Base-by-base conservation (phyloP, 441 rosid species). In the Caryocar brasiliense region DNA sequence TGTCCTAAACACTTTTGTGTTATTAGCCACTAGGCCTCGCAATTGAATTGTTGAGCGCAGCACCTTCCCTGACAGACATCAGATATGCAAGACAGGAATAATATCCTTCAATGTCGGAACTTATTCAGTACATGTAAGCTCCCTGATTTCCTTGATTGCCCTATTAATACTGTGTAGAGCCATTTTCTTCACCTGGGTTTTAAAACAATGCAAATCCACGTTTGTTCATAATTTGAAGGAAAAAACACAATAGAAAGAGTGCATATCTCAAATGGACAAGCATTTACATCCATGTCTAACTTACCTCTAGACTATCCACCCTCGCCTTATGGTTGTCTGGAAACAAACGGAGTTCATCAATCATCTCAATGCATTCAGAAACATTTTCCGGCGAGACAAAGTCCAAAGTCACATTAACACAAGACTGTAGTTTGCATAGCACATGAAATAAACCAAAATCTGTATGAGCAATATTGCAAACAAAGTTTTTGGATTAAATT, bases 301-400 rank as follows among this genome's bases (percentile, higher is more conserved):
- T 68, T 74, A 88, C 99, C 88, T 93, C 90, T 6, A 82, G 58
- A 54, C 78, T 72, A 49, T 80, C 77, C 47, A 65, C 66, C 75
- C 73, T 82, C 44, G 97, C 78, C 66, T 68, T 75, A 59, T 86
- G 83, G 54, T 67, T 59, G 40, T 65, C 74, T 11, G 95, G 99
- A 60, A 89, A 86, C 41, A 72, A 67, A 45, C 79, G 84, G 20
- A 86, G 78, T 60, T 86, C 99, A 43, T 78, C 79, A 43, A 60
- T 68, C 80, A 86, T 60, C 49, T 71, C 71, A 40, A 81, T 74
- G 68, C 88, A 77, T 50, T 82, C 81, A 0, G 71, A 40, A 21
- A 74, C 83, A 41, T 80, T 91, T 71, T 93, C 97, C 23, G 91
- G 93, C 2, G 99, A 93, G 56, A 89, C 72, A 36, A 93, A 93